A percentile compares a stretch with the other conserved stretches of the same genome.
phyloP scores from a whole-genome alignment of 2,329 filamentous ascomycete genomes.

The Sclerotinia glacialis region DNA sequence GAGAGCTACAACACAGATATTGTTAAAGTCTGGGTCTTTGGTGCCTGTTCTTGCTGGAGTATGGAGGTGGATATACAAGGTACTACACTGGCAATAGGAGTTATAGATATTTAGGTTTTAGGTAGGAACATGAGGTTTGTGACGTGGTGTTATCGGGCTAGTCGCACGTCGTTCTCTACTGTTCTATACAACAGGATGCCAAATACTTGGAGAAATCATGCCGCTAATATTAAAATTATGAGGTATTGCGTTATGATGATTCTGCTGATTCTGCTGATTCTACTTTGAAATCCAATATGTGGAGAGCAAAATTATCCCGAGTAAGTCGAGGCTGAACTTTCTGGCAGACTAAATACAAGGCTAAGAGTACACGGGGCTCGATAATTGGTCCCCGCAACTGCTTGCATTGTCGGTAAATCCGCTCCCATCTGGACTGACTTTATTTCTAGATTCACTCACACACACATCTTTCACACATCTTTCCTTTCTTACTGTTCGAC shows the following conservation, averaged over 20 bases:
- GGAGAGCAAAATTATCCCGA: too few relatives aligned
- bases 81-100: not conserved
- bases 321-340: too few relatives aligned
- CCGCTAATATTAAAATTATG: not conserved
- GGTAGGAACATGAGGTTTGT: slow-evolving; percentile 6
- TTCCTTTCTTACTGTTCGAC: not conserved
- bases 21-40: not conserved
- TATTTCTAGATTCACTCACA: slow-evolving; percentile 12
- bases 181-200: not conserved
- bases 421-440: not conserved
- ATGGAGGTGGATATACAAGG: not conserved
- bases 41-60: not conserved
- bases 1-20: not conserved
- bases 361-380: not conserved
- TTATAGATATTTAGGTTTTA: not conserved
- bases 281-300: not conserved
- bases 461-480: too few relatives aligned
- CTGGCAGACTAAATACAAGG: not conserved
- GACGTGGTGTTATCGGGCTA: not conserved
- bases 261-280: not conserved
- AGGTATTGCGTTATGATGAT: not conserved
- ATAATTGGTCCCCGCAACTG: not conserved
- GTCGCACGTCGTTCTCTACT: not conserved
- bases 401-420: slow-evolving; percentile 5
- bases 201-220: not conserved